phyloP scores from a whole-genome alignment of 192 early-diverging fungal genomes.

The Coemansia aciculifera region DNA sequence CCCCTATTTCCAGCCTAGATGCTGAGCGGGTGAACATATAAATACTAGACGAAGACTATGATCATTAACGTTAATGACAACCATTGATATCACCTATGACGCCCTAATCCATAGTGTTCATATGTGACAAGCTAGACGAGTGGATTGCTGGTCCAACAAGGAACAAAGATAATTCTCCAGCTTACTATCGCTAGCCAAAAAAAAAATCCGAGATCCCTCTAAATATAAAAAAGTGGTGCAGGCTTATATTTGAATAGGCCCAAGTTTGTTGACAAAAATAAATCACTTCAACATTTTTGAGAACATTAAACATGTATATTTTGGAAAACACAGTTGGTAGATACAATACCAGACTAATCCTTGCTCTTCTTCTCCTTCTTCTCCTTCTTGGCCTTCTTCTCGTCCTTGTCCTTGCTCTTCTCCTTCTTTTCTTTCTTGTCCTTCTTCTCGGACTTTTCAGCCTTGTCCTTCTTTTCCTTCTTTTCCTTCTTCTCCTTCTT shows the following conservation, averaged over 20 bases:
- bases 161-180: neutral
- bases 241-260: neutral
- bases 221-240: too few species aligned
- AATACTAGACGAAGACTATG: too few species aligned
- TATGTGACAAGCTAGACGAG: neutral
- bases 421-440: conserved; percentile 35
- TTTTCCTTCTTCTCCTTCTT: conserved; percentile 42
- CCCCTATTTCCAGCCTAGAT: too few species aligned
- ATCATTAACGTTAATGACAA: too few species aligned
- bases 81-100: too few species aligned
- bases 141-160: neutral
- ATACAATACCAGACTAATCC: conserved; percentile 11
- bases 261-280: neutral
- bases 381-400: conserved; percentile 48
- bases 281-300: neutral
- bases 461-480: conserved; percentile 49
- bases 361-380: conserved; percentile 35
- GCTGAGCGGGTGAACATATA: too few species aligned
- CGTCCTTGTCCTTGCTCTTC: conserved; percentile 43
- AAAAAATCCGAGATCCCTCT: neutral
- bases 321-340: neutral
- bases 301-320: neutral
- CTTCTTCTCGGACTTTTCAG: conserved; percentile 46
- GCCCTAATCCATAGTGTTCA: too few species aligned
- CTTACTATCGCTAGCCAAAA: neutral